Evolutionary conservation across 345 rosid genomes (phyloP), one percentile per base, ranked within the genome.

Genomic region (Gossypioides kirkii): DNA sequence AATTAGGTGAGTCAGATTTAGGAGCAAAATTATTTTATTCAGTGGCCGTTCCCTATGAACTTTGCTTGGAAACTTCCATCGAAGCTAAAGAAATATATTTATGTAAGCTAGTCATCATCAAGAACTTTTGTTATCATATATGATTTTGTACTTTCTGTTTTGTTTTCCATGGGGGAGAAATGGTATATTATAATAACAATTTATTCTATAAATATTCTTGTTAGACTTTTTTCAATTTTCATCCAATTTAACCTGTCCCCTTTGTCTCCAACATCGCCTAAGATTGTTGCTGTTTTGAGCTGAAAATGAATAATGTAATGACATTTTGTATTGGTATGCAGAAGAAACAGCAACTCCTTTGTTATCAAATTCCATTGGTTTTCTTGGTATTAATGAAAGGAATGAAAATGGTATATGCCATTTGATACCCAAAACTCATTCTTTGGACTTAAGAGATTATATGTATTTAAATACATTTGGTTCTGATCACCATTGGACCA

Each of bases 401-500:
- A 32, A 46, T 26, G n/a, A n/a, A 10, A 12, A 60, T 6, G 60
- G 68, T 59, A 72, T 59, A 72, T 59, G 56, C 74, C 18, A 10
- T 43, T 72, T 42, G 26, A 72, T 72, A 14, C 20, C 55, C 22
- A 6, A 17, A 50, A 20, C 10, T 50, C 9, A n/a, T 4, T 8
- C 55, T 12, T 54, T 20, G 38, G 6, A 32, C 1, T 32, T 5
- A 32, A 32, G 38, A 32, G 38, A 32, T 32, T 32, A 32, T 5
- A 6, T 32, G 38, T 16, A 17, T 6, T 50, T 50, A 50, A 6
- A 50, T 50, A 50, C 55, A 9, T 50, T 50, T 2, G 55, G n/a
- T 17, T 50, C 2, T 50, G 46, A 43, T 45, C 61, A n/a, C n/a
- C 53, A 0, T 32, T 32, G 38, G 38, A 32, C 38, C 38, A 32